A percentile compares a stretch with the other conserved stretches of the same genome.
These are phyloP conservation scores for Stemphylium beticola DNA, from an alignment of 2,329 filamentous ascomycete species.

Conservation along the genomic window DNA sequence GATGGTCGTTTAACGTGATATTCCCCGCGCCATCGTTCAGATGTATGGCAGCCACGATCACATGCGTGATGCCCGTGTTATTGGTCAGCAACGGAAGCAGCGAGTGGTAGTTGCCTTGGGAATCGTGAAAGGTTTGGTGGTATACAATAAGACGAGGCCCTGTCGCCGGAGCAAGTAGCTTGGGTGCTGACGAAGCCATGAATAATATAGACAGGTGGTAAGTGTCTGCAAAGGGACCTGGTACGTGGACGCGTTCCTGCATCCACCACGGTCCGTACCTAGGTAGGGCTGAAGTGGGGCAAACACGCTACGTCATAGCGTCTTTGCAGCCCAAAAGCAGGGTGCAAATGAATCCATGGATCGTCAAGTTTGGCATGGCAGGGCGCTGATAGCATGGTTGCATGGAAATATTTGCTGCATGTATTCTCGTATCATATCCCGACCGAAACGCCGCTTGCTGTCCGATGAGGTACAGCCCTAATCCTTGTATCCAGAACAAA, in stretches of 20 bases:
- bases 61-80: conserved; percentile 73
- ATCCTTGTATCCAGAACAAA: conserved; percentile 29
- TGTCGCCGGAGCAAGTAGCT: conserved; percentile 44
- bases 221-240: conserved; percentile 5
- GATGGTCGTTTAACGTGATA: conserved; percentile 81
- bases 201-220: neutral
- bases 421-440: conserved; percentile 18
- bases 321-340: conserved; percentile 17
- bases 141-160: conserved; percentile 61
- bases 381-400: neutral
- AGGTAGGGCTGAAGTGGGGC: conserved; percentile 41
- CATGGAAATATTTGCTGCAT: conserved; percentile 6
- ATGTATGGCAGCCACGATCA: conserved; percentile 87
- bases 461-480: conserved; percentile 22
- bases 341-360: neutral
- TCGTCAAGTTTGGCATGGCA: neutral
- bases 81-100: conserved; percentile 66
- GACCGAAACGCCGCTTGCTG: conserved; percentile 32
- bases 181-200: conserved; percentile 40
- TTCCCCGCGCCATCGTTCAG: conserved; percentile 71
- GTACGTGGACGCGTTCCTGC: conserved; percentile 18
- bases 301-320: conserved; percentile 29
- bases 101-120: conserved; percentile 62
- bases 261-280: conserved; percentile 1
- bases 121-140: conserved; percentile 68